Conservation (phyloP, 2,329 filamentous ascomycete species). For the Huntiella omanensis region DNA sequence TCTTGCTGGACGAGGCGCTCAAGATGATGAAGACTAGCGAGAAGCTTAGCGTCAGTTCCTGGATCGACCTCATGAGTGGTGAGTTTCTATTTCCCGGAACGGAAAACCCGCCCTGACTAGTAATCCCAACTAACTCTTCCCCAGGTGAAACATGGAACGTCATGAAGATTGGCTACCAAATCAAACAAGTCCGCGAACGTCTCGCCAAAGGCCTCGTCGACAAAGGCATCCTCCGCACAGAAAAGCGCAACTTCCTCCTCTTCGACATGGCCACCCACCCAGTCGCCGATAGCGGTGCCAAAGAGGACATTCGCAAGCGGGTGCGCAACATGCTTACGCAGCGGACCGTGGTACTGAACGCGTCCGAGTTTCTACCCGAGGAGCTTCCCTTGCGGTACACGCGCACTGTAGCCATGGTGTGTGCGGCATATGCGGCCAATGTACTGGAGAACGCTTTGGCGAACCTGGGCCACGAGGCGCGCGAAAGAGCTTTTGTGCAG, state of each 20-base stretch:
- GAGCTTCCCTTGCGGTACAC: constrained; percentile 86
- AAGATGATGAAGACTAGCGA: constrained; percentile 99
- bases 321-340: constrained; percentile 86
- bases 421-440: constrained; percentile 92
- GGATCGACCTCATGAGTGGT: constrained; percentile 99
- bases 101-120: background rate
- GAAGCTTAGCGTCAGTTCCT: constrained; percentile 98
- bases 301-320: constrained; percentile 87
- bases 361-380: constrained; percentile 78
- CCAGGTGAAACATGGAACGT: constrained; percentile 97
- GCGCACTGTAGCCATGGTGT: constrained; percentile 88
- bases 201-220: constrained; percentile 94
- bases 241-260: constrained; percentile 97
- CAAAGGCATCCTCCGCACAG: constrained; percentile 93
- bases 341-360: constrained; percentile 76
- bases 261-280: constrained; percentile 99
- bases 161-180: constrained; percentile 99
- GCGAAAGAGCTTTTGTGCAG: constrained; percentile 88
- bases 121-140: constrained; percentile 7
- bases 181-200: constrained; percentile 96
- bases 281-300: constrained; percentile 86
- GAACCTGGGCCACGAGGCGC: constrained; percentile 79
- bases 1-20: constrained; percentile 86
- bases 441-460: constrained; percentile 95
- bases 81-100: constrained; percentile 18